Conservation (phyloP, 164 flowering plant genomes). For the Cinnamomum micranthum region DNA sequence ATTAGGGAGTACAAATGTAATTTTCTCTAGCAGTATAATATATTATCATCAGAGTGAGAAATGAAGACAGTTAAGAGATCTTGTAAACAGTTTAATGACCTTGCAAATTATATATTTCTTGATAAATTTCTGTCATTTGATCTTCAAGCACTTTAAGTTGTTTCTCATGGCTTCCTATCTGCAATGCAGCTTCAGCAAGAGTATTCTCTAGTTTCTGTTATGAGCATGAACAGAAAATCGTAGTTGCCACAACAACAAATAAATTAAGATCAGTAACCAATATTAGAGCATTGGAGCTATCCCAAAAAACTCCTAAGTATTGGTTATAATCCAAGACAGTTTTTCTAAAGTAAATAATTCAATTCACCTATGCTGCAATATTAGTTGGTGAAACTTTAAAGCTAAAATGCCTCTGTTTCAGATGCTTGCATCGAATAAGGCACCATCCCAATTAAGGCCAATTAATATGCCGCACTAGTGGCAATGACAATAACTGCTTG, state of each 20-base stretch:
- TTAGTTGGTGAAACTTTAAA: too few species aligned
- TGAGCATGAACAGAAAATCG: conserved; percentile 3
- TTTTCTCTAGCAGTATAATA: not conserved
- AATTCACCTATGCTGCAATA: too few species aligned
- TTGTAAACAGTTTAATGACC: conserved; percentile 22
- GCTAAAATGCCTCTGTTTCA: too few species aligned
- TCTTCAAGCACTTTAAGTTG: conserved; percentile 16
- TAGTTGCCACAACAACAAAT: not conserved
- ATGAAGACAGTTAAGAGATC: not conserved
- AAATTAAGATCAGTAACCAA: too few species aligned
- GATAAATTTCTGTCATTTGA: conserved; percentile 21
- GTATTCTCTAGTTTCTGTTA: conserved; percentile 34
- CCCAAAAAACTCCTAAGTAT: too few species aligned
- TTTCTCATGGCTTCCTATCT: conserved; percentile 24
- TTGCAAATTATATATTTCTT: conserved; percentile 26
- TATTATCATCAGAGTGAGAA: not conserved
- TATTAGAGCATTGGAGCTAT: too few species aligned
- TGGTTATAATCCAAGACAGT: too few species aligned
- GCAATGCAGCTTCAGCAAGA: conserved; percentile 14
- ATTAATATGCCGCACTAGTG: too few species aligned
- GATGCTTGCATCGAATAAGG: too few species aligned
- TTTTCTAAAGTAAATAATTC: too few species aligned
- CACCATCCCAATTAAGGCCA: too few species aligned
- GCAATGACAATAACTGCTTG: too few species aligned
- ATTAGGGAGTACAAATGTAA: not conserved